Base-by-base conservation (phyloP, 2,329 filamentous ascomycete species). In the Ascochyta rabiei region DNA sequence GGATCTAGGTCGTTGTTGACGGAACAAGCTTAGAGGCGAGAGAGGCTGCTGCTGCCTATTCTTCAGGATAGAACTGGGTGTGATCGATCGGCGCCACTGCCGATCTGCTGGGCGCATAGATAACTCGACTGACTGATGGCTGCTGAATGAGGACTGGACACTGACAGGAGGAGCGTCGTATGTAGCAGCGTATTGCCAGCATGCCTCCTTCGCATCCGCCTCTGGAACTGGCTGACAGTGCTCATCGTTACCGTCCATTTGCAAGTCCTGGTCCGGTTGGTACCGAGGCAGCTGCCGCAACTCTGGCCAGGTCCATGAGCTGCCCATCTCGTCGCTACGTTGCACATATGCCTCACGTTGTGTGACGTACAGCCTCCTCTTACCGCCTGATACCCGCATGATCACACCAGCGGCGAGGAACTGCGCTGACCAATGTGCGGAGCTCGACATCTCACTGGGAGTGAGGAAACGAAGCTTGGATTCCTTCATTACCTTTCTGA, bases 331-430 rank as follows among this genome's bases (percentile, higher is more conserved):
- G 28, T 80, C 75, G 13, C 77, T 72, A 57, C 86, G 83, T 67
- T 93, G 90, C 2, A 90, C 76, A 61, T 93, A 93, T 1, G 88
- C 87, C 61, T 89, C 86, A 3, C 87, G 84, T 54, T 90, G 88
- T 1, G 90, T 93, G 53, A 93, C 81, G 74, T 89, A 93, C 12
- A 93, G 81, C 8, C 89, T 82, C 57, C 86, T 86, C 59, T 79
- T 74, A 8, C 79, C 79, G 21, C 83, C 81, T 9, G 84, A 81
- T 26, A 86, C 82, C 65, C 87, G 86, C 89, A 93, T 93, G 66
- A 90, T 83, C 33, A 92, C 84, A 42, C 84, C 86, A 1, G 88
- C 86, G 44, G 81, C 81, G 24, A 93, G 80, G 59, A 93, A 93
- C 9, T 84, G 80, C 2, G 87, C 84, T 46, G 86, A 85, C 90